Evolutionary conservation across 2,329 filamentous ascomycete genomes (phyloP).

Genomic region (Arthrobotrys sphaeroides): DNA sequence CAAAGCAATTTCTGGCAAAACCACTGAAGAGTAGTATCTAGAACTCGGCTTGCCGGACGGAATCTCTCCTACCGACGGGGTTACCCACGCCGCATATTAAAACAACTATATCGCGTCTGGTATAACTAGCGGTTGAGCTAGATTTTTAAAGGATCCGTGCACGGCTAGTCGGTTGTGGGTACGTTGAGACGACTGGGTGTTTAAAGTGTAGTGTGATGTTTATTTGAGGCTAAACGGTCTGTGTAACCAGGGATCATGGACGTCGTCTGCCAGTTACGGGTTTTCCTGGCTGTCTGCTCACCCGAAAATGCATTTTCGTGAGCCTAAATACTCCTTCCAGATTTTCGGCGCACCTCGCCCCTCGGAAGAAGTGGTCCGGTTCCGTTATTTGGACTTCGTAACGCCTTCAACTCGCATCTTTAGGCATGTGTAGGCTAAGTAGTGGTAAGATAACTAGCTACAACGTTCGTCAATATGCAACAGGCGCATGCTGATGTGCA

Average conservation of each 20-base stretch:
- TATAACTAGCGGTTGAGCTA: constrained; percentile 33
- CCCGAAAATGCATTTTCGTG: background rate
- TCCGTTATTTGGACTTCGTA: constrained; percentile 18
- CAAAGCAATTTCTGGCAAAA: constrained; percentile 9
- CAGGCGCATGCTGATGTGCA: background rate
- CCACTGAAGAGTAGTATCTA: background rate
- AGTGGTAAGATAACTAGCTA: background rate
- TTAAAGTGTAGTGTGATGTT: constrained; percentile 20
- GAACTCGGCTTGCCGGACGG: constrained; percentile 34
- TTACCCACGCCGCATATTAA: constrained; percentile 52
- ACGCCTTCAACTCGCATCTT: constrained; percentile 4
- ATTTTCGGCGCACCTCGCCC: constrained; percentile 25
- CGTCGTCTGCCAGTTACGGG: background rate
- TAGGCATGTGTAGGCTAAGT: constrained; percentile 48
- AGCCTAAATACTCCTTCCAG: constrained; percentile 11
- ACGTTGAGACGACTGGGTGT: constrained; percentile 17
- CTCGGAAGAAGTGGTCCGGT: constrained; percentile 48
- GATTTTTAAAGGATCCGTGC: constrained; percentile 54
- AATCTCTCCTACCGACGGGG: constrained; percentile 52
- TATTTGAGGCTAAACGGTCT: constrained; percentile 52
- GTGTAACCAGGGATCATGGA: constrained; percentile 44
- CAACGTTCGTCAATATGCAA: background rate
- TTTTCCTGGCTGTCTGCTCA: background rate
- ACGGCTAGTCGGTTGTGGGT: constrained; percentile 27
- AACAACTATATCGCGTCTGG: constrained; percentile 32